Base-by-base conservation (phyloP, 768 basidiomycete genomes). In the Trametes sanguinea region DNA sequence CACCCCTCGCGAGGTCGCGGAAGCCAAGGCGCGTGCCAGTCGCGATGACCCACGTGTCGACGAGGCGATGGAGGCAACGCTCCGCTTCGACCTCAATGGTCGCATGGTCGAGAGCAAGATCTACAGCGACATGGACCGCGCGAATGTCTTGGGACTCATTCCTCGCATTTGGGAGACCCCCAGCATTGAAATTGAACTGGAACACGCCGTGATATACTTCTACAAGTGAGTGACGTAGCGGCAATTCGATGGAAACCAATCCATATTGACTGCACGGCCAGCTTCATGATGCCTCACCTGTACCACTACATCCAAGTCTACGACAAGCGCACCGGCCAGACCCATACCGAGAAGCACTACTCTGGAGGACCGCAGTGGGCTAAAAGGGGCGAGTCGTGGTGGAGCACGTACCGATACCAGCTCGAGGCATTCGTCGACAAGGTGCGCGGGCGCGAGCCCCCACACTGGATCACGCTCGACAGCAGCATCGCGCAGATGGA, bases 361-460 rank as follows among this genome's bases (percentile, higher is more conserved):
- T 22, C 79, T 76, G 66, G 61, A 57, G 53, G 65, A 32, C 45
- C 57, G 59, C 10, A 67, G 65, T 44, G 75, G 76, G 48, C 67
- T 56, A 45, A 43, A 40, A 76, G 80, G 57, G 85, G 85, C 22
- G 80, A 86, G 69, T 75, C 75, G 8, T 85, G 82, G 80, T 89
- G 85, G 85, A 75, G 81, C 40, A 81, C 85, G 42, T 72, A 61
- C 60, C 52, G 60, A 13, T 70, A 65, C 57, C 86, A 88, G 71
- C 72, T 88, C 40, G 85, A 88, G 72, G 83, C 82, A 6, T 87
- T 87, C 58, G 81, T 88, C 7, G 83, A 89, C 67, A 80, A 77
- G 68, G 62, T 89, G 47, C 76, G 76, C 60, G 85, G 85, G 16
- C 75, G 81, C 37, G 69, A 72, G 22, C 82, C 85, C 2, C 76